These are phyloP conservation scores for Aspergillus novoparasiticus DNA, from an alignment of 2,329 filamentous ascomycete species.

Conservation along the genomic window DNA sequence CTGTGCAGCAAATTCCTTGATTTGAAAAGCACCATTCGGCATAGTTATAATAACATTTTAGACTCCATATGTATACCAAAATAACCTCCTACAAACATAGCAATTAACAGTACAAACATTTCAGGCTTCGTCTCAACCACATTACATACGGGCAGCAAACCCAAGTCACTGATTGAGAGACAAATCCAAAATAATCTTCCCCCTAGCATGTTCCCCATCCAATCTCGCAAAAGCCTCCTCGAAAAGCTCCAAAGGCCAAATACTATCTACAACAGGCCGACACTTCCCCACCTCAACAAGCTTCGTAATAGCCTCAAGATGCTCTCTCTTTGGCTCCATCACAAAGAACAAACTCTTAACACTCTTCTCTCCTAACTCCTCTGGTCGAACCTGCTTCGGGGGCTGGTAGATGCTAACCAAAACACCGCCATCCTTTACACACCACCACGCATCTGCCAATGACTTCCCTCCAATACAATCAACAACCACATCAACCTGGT, in stretches of 20 bases:
- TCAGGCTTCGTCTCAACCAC: not conserved
- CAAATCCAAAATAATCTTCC: conserved; percentile 47
- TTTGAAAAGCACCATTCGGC: not conserved
- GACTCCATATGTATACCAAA: not conserved
- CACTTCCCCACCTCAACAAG: conserved; percentile 43
- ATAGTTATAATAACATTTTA: not conserved
- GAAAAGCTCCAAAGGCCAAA: conserved; percentile 45
- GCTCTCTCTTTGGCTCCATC: conserved; percentile 40
- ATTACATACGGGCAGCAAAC: not conserved
- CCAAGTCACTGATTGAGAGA: conserved; percentile 8
- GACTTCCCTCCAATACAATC: conserved; percentile 48
- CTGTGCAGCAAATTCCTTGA: not conserved
- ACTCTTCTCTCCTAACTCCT: conserved; percentile 22
- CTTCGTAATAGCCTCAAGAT: conserved; percentile 42
- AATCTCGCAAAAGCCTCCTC: conserved; percentile 43
- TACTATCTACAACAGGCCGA: conserved; percentile 43
- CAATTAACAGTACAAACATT: not conserved
- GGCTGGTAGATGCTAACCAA: conserved; percentile 46
- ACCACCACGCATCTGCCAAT: conserved; percentile 48
- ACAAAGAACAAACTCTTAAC: conserved; percentile 47
- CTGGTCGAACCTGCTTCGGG: conserved; percentile 34
- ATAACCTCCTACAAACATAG: not conserved
- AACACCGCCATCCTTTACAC: conserved; percentile 38
- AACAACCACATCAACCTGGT: conserved; percentile 47
- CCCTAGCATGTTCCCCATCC: conserved; percentile 43